phyloP scores from a whole-genome alignment of 768 basidiomycete genomes.

The Hysterangium stoloniferum region DNA sequence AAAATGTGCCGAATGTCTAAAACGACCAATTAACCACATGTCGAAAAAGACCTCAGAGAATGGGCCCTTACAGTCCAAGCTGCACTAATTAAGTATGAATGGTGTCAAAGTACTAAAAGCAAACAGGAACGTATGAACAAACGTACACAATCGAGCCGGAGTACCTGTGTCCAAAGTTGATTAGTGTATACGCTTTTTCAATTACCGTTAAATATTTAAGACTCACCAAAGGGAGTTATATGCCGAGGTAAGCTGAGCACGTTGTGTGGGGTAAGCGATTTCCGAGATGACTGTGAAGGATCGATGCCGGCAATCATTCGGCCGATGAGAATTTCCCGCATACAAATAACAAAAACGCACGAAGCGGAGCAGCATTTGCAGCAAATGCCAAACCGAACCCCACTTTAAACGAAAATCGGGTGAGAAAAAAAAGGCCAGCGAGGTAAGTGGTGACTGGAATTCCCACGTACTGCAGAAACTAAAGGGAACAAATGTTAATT shows the following conservation, averaged over 20 bases:
- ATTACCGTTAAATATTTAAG: background rate
- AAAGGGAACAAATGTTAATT: constrained; percentile 1
- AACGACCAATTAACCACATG: background rate
- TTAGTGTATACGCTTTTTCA: background rate
- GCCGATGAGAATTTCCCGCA: background rate
- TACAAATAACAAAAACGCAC: background rate
- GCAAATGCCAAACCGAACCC: constrained; percentile 73
- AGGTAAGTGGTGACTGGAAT: too few relatives aligned
- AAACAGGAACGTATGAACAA: background rate
- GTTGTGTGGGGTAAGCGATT: constrained; percentile 74
- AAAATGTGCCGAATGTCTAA: constrained; percentile 67
- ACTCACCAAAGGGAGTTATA: constrained; percentile 75
- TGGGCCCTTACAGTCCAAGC: constrained; percentile 53
- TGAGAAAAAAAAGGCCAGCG: background rate
- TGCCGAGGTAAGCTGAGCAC: constrained; percentile 66
- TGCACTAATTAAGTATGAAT: constrained; percentile 24
- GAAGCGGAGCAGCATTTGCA: constrained; percentile 22
- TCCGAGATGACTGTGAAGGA: constrained; percentile 58
- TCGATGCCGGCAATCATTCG: background rate
- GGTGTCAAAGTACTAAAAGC: background rate
- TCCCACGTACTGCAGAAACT: background rate
- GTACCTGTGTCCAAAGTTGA: constrained; percentile 30
- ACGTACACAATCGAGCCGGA: constrained; percentile 69
- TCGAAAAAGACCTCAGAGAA: background rate
- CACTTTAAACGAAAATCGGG: constrained; percentile 26